These are phyloP conservation scores for Xylaria digitata DNA, from an alignment of 2,329 filamentous ascomycete genomes.

Conservation along the genomic window DNA sequence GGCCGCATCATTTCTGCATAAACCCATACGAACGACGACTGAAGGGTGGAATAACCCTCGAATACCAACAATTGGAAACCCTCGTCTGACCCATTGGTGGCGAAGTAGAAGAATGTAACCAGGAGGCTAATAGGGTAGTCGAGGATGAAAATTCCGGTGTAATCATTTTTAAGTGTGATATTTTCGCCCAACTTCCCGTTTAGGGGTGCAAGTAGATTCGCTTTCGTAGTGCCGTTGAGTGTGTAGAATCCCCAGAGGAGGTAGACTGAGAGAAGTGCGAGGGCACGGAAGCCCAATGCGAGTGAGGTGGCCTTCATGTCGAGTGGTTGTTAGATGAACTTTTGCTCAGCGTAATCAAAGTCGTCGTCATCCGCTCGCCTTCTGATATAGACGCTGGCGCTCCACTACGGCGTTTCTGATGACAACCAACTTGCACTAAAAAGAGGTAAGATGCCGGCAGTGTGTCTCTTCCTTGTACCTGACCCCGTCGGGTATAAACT, in stretches of 20 bases:
- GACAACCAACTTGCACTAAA: neutral
- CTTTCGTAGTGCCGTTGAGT: conserved; percentile 43
- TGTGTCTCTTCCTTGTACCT: conserved; percentile 21
- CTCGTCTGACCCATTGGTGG: conserved; percentile 42
- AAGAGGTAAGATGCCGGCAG: conserved; percentile 31
- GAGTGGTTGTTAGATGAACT: conserved; percentile 13
- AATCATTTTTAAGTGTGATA: conserved; percentile 41
- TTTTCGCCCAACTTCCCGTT: conserved; percentile 40
- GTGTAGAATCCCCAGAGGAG: conserved; percentile 43
- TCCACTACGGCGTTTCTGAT: conserved; percentile 5
- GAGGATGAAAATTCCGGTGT: conserved; percentile 43
- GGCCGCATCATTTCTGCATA: conserved; percentile 43
- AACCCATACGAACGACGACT: conserved; percentile 46
- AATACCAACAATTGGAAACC: conserved; percentile 44
- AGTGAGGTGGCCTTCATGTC: conserved; percentile 33
- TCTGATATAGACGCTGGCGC: conserved; percentile 24
- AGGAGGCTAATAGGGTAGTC: conserved; percentile 45
- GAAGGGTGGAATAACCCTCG: conserved; percentile 45
- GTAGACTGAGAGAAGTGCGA: conserved; percentile 39
- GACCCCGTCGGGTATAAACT: conserved; percentile 22
- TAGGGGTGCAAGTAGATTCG: conserved; percentile 40
- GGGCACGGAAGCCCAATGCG: conserved; percentile 32
- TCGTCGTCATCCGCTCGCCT: conserved; percentile 5
- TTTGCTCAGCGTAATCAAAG: conserved; percentile 10
- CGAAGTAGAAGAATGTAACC: conserved; percentile 46